These are phyloP conservation scores for Polygonum maritimum DNA, from an alignment of 148 eudicot genomes.

Conservation along the genomic window DNA sequence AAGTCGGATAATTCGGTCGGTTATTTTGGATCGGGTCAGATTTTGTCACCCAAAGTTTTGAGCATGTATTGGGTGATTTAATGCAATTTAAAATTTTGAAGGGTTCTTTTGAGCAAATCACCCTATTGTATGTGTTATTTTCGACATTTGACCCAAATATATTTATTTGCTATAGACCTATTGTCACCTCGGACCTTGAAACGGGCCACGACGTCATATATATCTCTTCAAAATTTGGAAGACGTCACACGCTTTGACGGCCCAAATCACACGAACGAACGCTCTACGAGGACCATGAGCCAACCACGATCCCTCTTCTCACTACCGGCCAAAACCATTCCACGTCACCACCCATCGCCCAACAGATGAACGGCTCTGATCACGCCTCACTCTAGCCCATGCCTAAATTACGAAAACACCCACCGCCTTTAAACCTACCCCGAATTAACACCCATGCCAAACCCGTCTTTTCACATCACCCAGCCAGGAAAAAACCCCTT, in stretches of 20 bases:
- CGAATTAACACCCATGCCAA: background rate
- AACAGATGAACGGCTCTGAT: conserved; percentile 3
- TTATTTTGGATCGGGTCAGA: too few species aligned
- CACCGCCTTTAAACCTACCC: background rate
- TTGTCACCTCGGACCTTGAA: background rate
- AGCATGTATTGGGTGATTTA: too few species aligned
- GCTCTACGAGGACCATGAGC: background rate
- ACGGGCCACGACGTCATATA: background rate
- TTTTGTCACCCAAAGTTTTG: too few species aligned
- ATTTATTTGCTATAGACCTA: too few species aligned
- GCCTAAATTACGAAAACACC: background rate
- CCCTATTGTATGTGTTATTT: too few species aligned
- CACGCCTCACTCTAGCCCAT: background rate
- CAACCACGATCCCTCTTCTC: conserved; percentile 8
- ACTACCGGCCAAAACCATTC: conserved; percentile 1
- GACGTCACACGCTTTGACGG: too few species aligned
- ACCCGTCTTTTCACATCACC: background rate
- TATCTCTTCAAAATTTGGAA: too few species aligned
- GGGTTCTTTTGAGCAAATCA: too few species aligned
- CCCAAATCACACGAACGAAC: background rate
- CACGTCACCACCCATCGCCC: background rate
- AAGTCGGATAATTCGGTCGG: too few species aligned
- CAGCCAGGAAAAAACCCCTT: background rate
- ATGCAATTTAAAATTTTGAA: too few species aligned
- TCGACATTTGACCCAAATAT: too few species aligned